phyloP scores from a whole-genome alignment of 2,329 filamentous ascomycete species.

The Colletotrichum tanaceti region DNA sequence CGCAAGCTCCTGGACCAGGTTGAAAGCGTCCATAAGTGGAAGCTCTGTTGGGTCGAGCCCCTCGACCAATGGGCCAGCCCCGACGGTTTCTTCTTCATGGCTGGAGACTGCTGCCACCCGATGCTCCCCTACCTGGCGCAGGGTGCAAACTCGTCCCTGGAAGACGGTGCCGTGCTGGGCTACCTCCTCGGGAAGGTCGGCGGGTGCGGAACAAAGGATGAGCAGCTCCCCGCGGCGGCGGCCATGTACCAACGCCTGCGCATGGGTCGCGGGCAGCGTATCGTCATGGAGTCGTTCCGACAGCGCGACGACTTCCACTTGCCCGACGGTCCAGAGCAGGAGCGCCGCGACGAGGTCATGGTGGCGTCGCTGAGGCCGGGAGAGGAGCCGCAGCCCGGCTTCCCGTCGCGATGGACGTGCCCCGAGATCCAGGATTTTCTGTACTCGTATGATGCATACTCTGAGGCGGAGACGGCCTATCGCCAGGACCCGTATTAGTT shows the following conservation, averaged over 20 bases:
- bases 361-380: constrained; percentile 24
- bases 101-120: constrained; percentile 59
- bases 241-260: constrained; percentile 41
- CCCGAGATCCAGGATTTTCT: constrained; percentile 39
- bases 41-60: constrained; percentile 55
- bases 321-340: constrained; percentile 38
- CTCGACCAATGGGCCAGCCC: constrained; percentile 56
- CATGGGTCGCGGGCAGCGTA: constrained; percentile 36
- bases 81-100: constrained; percentile 53
- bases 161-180: constrained; percentile 41
- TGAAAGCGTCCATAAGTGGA: constrained; percentile 59
- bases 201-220: neutral
- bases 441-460: constrained; percentile 41
- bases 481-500: constrained; percentile 40
- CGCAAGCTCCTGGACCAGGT: constrained; percentile 50
- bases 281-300: constrained; percentile 41
- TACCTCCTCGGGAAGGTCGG: constrained; percentile 36
- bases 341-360: constrained; percentile 38
- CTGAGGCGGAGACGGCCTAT: constrained; percentile 43
- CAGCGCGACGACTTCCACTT: constrained; percentile 42
- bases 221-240: constrained; percentile 33
- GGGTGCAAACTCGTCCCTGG: constrained; percentile 49
- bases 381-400: constrained; percentile 28
- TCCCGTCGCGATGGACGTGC: constrained; percentile 42
- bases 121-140: constrained; percentile 63